These are phyloP conservation scores for Pyricularia pennisetigena DNA, from an alignment of 2,329 filamentous ascomycete species.

Conservation along the genomic window DNA sequence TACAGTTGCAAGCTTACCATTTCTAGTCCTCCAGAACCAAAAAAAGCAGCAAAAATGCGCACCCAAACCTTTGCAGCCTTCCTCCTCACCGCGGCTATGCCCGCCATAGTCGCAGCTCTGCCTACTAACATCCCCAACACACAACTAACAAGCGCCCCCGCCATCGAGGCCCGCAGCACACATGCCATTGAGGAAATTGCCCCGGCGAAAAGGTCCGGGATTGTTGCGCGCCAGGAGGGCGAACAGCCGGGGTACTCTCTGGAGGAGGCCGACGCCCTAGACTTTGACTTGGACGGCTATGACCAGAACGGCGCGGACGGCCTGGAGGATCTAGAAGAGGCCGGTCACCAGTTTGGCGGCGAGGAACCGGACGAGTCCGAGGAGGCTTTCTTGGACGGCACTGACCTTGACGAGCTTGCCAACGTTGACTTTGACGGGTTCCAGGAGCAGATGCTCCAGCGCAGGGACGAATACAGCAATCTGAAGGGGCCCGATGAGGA, in stretches of 20 bases:
- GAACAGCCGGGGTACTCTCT: neutral
- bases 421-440: neutral
- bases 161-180: neutral
- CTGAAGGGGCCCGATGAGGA: too few species aligned
- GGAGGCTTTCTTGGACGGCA: neutral
- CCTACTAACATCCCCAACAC: neutral
- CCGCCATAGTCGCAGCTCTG: slow-evolving; percentile 5
- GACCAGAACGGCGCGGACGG: neutral
- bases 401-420: neutral
- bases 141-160: neutral
- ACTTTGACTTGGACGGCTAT: too few species aligned
- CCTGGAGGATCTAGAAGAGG: neutral
- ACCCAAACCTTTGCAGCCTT: slow-evolving; percentile 5
- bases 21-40: neutral
- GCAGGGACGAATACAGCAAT: too few species aligned
- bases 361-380: neutral
- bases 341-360: neutral
- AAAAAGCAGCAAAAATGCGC: slow-evolving; percentile 3
- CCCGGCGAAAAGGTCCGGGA: neutral
- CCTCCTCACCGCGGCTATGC: slow-evolving; percentile 5
- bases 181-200: neutral
- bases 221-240: neutral
- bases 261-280: neutral
- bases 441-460: neutral
- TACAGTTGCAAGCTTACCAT: neutral